Evolutionary conservation across 768 basidiomycete species (phyloP).

Genomic region (Hypholoma sublateritium): DNA sequence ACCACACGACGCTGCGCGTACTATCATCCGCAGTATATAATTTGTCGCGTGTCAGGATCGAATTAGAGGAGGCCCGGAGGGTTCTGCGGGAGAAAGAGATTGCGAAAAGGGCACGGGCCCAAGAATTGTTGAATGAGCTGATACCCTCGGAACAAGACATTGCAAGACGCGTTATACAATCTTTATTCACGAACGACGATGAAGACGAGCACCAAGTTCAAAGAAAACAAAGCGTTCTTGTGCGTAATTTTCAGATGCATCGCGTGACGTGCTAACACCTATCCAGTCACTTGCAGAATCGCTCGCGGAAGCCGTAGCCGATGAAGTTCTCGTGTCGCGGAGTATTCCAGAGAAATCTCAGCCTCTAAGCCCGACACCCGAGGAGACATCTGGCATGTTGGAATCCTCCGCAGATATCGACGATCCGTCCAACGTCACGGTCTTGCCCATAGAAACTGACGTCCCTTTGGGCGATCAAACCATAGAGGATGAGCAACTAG

Average conservation of each 20-base stretch:
- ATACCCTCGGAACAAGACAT: constrained; percentile 63
- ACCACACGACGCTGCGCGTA: constrained; percentile 65
- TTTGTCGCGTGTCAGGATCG: constrained; percentile 53
- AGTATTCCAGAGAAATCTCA: constrained; percentile 29
- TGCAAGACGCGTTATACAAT: constrained; percentile 64
- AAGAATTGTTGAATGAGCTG: constrained; percentile 57
- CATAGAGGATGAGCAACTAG: constrained; percentile 10
- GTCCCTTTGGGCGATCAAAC: not conserved
- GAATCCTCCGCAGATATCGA: constrained; percentile 12
- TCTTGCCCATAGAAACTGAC: not conserved
- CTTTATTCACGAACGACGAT: constrained; percentile 58
- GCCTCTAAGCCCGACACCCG: constrained; percentile 33
- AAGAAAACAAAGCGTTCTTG: constrained; percentile 59
- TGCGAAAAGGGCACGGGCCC: constrained; percentile 49
- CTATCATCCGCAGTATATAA: constrained; percentile 68
- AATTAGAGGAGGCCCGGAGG: constrained; percentile 61
- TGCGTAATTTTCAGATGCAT: constrained; percentile 31
- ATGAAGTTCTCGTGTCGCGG: constrained; percentile 41
- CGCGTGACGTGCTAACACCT: not conserved
- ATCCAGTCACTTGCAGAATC: constrained; percentile 52
- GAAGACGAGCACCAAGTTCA: constrained; percentile 47
- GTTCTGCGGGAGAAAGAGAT: constrained; percentile 59
- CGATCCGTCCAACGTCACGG: constrained; percentile 1
- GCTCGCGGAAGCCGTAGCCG: constrained; percentile 53
- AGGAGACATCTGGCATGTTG: constrained; percentile 24